Evolutionary conservation across 345 rosid genomes (phyloP), one percentile per base, ranked within the genome.

Genomic region (Populus ilicifolia): DNA sequence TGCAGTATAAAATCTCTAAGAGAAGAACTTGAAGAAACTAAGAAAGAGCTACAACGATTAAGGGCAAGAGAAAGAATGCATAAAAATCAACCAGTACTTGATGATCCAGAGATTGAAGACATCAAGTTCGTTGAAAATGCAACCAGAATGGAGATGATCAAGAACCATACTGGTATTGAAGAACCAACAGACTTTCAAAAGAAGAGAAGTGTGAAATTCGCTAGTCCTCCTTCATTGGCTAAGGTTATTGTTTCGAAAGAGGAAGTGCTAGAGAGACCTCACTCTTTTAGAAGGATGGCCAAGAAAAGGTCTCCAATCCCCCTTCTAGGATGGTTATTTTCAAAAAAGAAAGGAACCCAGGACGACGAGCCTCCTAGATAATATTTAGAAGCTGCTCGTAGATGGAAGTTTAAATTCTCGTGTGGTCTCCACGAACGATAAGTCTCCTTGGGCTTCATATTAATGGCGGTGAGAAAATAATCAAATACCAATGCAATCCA

Each of bases 1-100:
- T 48, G 71, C 14, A 14, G 75, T 77, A 76, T 90, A 48, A 74
- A 78, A 59, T 69, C 86, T 36, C 85, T 90, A 17, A 83, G 71
- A 62, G 79, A 83, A 36, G 97, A 92, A 63, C 91, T 87, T 4
- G 87, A 85, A 62, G 85, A 71, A 41, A 81, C 82, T 14, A 87
- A 80, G 73, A 83, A 77, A 56, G 90, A 90, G 86, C 75, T 90
- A 2, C 79, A 81, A 63, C 83, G 69, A 33, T 59, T 87, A 23
- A 86, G 78, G 64, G 77, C 63, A 27, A 74, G 38, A 25, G 75
- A 82, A 43, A 29, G 38, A 27, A 54, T 44, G 64, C 64, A 62
- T 16, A 81, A 77, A n/a, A 79, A 83, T 65, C 86, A 77, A 6
- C 72, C 54, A 61, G 21, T 70, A 46, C 52, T 69, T 23, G 83